Evolutionary conservation across 306 rosid species (phyloP).

Genomic region (Corylus americana): DNA sequence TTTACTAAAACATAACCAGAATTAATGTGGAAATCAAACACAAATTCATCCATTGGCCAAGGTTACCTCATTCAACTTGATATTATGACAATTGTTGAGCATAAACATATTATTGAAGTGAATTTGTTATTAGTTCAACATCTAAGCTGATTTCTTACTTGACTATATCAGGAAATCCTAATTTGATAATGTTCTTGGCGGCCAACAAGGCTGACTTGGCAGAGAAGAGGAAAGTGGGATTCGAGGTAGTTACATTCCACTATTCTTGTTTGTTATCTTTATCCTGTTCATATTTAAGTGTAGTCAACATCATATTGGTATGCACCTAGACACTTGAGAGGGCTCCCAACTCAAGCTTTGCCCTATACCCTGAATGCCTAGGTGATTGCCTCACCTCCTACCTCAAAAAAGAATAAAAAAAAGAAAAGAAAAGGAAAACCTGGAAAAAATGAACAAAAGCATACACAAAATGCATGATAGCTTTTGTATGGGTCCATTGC

Average conservation of each 20-base stretch:
- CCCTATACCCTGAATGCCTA: not conserved
- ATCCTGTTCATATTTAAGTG: not conserved
- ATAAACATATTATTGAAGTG: not conserved
- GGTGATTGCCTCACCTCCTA: not conserved
- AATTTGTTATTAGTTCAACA: not conserved
- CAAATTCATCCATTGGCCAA: not conserved
- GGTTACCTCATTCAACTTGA: not conserved
- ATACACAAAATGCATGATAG: not conserved
- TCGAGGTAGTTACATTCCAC: constrained; percentile 53
- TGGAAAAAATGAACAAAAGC: not conserved
- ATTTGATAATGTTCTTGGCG: constrained; percentile 67
- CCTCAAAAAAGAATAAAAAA: not conserved
- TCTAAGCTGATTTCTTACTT: constrained; percentile 13
- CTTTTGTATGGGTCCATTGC: not conserved
- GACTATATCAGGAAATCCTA: constrained; percentile 62
- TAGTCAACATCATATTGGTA: not conserved
- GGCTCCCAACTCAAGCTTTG: not conserved
- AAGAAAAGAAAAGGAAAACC: not conserved
- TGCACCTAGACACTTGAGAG: not conserved
- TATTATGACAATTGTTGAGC: not conserved
- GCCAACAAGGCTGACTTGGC: constrained; percentile 83
- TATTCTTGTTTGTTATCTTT: not conserved
- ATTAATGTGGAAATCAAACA: not conserved
- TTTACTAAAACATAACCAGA: not conserved
- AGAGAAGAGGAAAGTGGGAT: constrained; percentile 53